These are phyloP conservation scores for Plasmodium knowlesi DNA, from an alignment of 169 alveolate genomes.

Conservation along the genomic window DNA sequence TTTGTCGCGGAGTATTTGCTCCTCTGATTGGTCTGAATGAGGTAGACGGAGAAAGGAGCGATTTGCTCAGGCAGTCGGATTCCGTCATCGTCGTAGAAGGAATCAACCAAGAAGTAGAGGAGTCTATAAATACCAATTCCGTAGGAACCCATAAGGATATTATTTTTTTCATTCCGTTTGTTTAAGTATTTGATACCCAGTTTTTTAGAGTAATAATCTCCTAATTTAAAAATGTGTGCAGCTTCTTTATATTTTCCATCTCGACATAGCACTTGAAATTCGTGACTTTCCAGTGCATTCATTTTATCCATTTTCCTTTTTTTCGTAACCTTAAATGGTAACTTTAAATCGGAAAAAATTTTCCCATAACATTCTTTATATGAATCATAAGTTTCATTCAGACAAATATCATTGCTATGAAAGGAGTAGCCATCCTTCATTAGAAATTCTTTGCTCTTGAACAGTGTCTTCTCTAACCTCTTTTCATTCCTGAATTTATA, in stretches of 20 bases:
- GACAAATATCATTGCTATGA: slow-evolving; percentile 34
- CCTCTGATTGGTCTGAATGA: slow-evolving; percentile 47
- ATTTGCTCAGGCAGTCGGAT: slow-evolving; percentile 35
- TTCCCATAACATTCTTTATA: slow-evolving; percentile 55
- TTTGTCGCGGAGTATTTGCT: slow-evolving; percentile 38
- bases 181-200: slow-evolving; percentile 23
- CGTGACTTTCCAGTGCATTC: slow-evolving; percentile 68
- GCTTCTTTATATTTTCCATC: slow-evolving; percentile 61
- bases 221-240: slow-evolving; percentile 57
- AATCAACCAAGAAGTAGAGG: slow-evolving; percentile 36
- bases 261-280: slow-evolving; percentile 36
- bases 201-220: slow-evolving; percentile 52
- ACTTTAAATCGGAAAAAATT: slow-evolving; percentile 23
- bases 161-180: slow-evolving; percentile 53
- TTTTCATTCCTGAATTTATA: slow-evolving; percentile 67
- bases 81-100: slow-evolving; percentile 51
- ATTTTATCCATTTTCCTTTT: slow-evolving; percentile 65
- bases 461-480: slow-evolving; percentile 42
- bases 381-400: slow-evolving; percentile 37
- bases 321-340: slow-evolving; percentile 23
- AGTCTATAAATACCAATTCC: slow-evolving; percentile 57
- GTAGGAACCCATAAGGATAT: slow-evolving; percentile 64
- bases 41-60: slow-evolving; percentile 39
- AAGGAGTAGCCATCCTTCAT: slow-evolving; percentile 72
- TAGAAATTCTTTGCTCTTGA: slow-evolving; percentile 57